phyloP scores from a whole-genome alignment of 2,329 filamentous ascomycete species.

The Trichoderma koningii region DNA sequence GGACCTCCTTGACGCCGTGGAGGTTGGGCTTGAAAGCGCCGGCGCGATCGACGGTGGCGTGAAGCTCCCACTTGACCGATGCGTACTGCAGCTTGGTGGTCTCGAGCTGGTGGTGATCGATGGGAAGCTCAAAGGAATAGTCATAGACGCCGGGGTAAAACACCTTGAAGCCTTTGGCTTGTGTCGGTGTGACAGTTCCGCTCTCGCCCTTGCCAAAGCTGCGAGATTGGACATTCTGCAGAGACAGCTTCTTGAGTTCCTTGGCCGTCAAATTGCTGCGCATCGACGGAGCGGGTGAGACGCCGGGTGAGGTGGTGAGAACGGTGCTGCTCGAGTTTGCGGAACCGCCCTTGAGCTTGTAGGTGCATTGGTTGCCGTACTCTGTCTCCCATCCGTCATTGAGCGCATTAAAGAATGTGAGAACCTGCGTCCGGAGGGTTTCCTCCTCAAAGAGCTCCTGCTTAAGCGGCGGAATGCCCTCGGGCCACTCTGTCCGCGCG shows the following conservation, averaged over 20 bases:
- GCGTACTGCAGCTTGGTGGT: slow-evolving; percentile 86
- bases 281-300: slow-evolving; percentile 31
- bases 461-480: slow-evolving; percentile 88
- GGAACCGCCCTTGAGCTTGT: slow-evolving; percentile 47
- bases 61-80: slow-evolving; percentile 83
- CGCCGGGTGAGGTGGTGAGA: slow-evolving; percentile 32
- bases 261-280: slow-evolving; percentile 43
- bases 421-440: slow-evolving; percentile 81
- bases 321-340: slow-evolving; percentile 43
- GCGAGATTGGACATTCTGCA: slow-evolving; percentile 78
- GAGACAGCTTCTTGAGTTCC: slow-evolving; percentile 68
- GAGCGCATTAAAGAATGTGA: slow-evolving; percentile 87
- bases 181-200: slow-evolving; percentile 60
- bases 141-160: slow-evolving; percentile 74
- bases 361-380: slow-evolving; percentile 65
- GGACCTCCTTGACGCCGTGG: slow-evolving; percentile 77
- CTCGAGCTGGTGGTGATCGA: slow-evolving; percentile 86
- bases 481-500: slow-evolving; percentile 92
- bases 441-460: slow-evolving; percentile 81
- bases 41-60: slow-evolving; percentile 80
- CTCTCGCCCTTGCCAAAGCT: slow-evolving; percentile 82
- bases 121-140: slow-evolving; percentile 79
- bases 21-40: slow-evolving; percentile 90
- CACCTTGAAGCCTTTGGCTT: slow-evolving; percentile 76
- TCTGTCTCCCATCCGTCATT: slow-evolving; percentile 62